Evolutionary conservation across 139 green algal genomes (phyloP).

Genomic region (Chlorella sorokiniana): DNA sequence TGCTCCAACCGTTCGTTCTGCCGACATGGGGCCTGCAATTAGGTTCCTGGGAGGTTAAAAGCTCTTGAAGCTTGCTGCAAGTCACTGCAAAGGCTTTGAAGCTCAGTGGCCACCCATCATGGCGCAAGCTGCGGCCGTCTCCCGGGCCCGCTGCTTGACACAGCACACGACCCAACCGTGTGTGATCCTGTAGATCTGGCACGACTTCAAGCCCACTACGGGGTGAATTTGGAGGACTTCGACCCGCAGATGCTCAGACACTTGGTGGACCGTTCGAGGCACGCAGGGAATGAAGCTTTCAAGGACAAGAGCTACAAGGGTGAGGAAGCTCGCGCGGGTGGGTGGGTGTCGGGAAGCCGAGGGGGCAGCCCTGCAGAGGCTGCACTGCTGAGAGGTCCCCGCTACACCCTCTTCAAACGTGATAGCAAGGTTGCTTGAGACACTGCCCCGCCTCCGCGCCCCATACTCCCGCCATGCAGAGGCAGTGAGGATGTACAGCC

Average conservation of each 20-base stretch:
- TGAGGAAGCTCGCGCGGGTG: not conserved
- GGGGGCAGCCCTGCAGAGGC: not conserved
- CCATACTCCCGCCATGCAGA: constrained; percentile 51
- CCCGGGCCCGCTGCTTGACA: not conserved
- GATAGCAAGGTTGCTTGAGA: too few species aligned
- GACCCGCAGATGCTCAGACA: constrained; percentile 26
- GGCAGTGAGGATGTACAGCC: constrained; percentile 51
- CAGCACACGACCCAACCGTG: constrained; percentile 13
- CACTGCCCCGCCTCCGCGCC: too few species aligned
- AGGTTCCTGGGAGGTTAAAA: too few species aligned
- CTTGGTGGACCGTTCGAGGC: constrained; percentile 33
- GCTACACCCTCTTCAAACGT: not conserved
- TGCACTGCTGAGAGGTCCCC: not conserved
- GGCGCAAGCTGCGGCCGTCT: too few species aligned
- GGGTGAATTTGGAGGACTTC: constrained; percentile 2
- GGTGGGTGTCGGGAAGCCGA: too few species aligned
- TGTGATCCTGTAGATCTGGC: not conserved
- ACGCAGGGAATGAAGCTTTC: constrained; percentile 49
- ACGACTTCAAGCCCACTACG: not conserved
- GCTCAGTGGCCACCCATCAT: too few species aligned
- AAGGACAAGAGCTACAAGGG: constrained; percentile 39
- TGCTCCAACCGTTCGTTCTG: too few species aligned
- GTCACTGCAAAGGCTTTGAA: too few species aligned
- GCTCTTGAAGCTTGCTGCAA: too few species aligned
- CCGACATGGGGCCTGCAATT: too few species aligned